phyloP scores from a whole-genome alignment of 805 yeast genomes.

The Pichia sporocuriosa region DNA sequence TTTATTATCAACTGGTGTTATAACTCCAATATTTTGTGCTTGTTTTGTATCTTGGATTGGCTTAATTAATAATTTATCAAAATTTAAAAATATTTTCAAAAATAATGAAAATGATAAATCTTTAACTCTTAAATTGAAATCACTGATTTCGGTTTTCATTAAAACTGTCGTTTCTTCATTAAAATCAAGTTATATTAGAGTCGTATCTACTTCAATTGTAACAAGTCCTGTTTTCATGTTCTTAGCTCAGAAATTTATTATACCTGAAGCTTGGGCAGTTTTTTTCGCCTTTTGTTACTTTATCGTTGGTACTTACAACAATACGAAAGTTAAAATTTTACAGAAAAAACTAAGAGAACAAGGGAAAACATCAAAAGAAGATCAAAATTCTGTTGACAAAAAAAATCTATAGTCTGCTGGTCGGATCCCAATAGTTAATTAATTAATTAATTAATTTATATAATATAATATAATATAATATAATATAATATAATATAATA shows the following conservation, averaged over 20 bases:
- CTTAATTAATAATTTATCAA: slow-evolving; percentile 34
- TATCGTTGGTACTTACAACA: slow-evolving; percentile 55
- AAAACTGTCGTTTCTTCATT: slow-evolving; percentile 29
- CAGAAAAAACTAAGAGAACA: slow-evolving; percentile 9
- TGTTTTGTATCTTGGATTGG: slow-evolving; percentile 48
- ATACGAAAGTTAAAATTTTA: slow-evolving; percentile 40
- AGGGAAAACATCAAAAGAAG: not conserved
- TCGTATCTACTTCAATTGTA: slow-evolving; percentile 47
- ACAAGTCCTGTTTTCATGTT: slow-evolving; percentile 46
- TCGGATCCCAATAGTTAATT: not conserved
- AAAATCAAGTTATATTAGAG: slow-evolving; percentile 37
- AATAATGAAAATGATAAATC: slow-evolving; percentile 4
- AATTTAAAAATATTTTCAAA: not conserved
- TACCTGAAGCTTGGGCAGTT: slow-evolving; percentile 58
- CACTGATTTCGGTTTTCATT: not conserved
- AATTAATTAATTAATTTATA: not conserved
- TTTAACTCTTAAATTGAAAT: not conserved
- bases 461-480: too few species aligned
- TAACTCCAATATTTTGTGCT: slow-evolving; percentile 48
- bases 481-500: too few species aligned
- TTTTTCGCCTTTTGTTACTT: slow-evolving; percentile 54
- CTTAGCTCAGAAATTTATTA: slow-evolving; percentile 50
- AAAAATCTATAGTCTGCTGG: slow-evolving; percentile 1
- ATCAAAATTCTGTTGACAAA: not conserved
- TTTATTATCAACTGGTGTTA: slow-evolving; percentile 42